Evolutionary conservation across 2,329 filamentous ascomycete species (phyloP).

Genomic region (Calonectria pseudoturangicola): DNA sequence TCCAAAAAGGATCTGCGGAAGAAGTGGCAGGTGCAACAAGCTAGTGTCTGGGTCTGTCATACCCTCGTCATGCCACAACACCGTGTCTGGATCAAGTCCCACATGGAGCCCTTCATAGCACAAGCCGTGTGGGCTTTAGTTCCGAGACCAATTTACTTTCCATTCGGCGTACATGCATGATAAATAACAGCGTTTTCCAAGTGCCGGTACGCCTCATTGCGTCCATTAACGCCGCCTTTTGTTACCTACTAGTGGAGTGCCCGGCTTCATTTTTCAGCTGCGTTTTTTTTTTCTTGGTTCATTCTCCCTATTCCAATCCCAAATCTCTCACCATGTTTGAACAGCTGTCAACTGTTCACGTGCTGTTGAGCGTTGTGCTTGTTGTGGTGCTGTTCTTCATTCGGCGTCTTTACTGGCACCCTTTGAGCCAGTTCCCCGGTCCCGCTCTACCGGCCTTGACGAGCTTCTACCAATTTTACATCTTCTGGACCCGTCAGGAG

Average conservation of each 20-base stretch:
- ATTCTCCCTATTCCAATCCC: not conserved
- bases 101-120: not conserved
- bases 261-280: not conserved
- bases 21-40: not conserved
- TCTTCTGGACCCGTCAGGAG: conserved; percentile 4
- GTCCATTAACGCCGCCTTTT: not conserved
- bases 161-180: not conserved
- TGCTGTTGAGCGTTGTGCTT: not conserved
- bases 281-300: not conserved
- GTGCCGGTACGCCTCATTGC: not conserved
- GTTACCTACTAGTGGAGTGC: not conserved
- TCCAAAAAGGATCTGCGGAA: no score
- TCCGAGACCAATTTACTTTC: not conserved
- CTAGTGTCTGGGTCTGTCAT: not conserved
- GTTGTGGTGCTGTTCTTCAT: not conserved
- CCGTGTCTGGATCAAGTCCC: not conserved
- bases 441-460: not conserved
- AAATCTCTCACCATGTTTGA: not conserved
- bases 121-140: not conserved
- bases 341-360: not conserved
- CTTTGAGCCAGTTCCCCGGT: conserved; percentile 1
- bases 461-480: conserved; percentile 12
- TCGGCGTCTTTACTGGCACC: not conserved
- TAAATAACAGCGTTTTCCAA: not conserved
- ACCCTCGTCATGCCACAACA: not conserved